These are phyloP conservation scores for Fusarium beomiforme DNA, from an alignment of 2,329 filamentous ascomycete genomes.

Conservation along the genomic window DNA sequence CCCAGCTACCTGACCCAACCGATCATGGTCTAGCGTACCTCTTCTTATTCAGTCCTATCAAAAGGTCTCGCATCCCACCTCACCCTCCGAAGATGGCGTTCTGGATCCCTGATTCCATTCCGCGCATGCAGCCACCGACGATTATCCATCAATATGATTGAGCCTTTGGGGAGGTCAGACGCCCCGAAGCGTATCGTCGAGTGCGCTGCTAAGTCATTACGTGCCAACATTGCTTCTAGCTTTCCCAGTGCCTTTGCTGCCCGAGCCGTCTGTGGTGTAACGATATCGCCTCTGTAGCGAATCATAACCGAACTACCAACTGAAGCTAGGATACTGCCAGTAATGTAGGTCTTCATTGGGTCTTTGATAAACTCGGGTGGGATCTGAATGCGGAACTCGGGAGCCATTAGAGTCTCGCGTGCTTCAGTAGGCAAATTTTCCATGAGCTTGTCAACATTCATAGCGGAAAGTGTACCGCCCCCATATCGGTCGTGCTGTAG, in stretches of 20 bases:
- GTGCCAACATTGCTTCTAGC: conserved; percentile 34
- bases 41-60: not conserved
- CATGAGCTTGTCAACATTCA: conserved; percentile 47
- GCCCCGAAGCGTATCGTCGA: conserved; percentile 42
- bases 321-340: conserved; percentile 36
- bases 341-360: conserved; percentile 19
- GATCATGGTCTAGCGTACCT: too few relatives aligned
- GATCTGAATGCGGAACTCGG: conserved; percentile 47
- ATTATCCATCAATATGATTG: conserved; percentile 49
- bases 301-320: conserved; percentile 28
- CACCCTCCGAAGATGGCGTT: conserved; percentile 49
- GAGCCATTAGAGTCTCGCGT: conserved; percentile 31
- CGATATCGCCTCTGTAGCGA: conserved; percentile 47
- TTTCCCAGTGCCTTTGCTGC: conserved; percentile 40
- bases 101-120: conserved; percentile 46
- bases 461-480: conserved; percentile 52
- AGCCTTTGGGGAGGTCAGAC: conserved; percentile 40
- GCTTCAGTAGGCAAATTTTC: conserved; percentile 40
- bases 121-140: conserved; percentile 50
- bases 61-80: conserved; percentile 49
- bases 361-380: conserved; percentile 50
- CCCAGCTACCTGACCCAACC: too few relatives aligned
- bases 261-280: conserved; percentile 40
- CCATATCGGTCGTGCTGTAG: conserved; percentile 53
- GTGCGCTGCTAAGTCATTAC: conserved; percentile 7